Percentiles rank a stretch among this genome's conserved stretches.
Evolutionary conservation across 441 rosid species (phyloP).

Genomic region (Theobroma grandiflorum): DNA sequence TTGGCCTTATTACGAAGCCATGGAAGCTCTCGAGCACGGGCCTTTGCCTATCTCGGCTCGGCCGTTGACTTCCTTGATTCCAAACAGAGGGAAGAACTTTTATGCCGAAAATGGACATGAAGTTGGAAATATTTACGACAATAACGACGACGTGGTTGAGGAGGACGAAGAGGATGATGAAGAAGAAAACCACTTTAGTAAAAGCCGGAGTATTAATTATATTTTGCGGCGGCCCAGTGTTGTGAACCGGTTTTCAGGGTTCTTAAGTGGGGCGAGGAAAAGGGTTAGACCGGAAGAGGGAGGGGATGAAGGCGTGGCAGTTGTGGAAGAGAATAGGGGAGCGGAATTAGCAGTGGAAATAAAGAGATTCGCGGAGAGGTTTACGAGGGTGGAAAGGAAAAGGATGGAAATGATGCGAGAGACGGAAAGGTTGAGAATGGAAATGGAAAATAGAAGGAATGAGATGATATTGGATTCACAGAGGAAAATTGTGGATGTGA

Average conservation of each 20-base stretch:
- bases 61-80: slow-evolving; percentile 47
- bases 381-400: slow-evolving; percentile 50
- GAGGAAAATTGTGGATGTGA: slow-evolving; percentile 49
- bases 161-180: slow-evolving; percentile 29
- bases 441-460: slow-evolving; percentile 54
- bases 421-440: slow-evolving; percentile 45
- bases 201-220: slow-evolving; percentile 65
- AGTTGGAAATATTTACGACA: not conserved
- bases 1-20: slow-evolving; percentile 58
- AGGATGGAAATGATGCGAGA: slow-evolving; percentile 61
- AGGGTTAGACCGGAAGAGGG: slow-evolving; percentile 33
- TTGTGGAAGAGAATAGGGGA: slow-evolving; percentile 33
- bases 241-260: slow-evolving; percentile 56
- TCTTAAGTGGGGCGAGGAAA: slow-evolving; percentile 38
- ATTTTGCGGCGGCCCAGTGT: slow-evolving; percentile 57
- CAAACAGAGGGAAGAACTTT: slow-evolving; percentile 16
- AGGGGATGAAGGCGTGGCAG: slow-evolving; percentile 25
- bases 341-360: slow-evolving; percentile 51
- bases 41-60: slow-evolving; percentile 57
- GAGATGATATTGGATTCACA: slow-evolving; percentile 53
- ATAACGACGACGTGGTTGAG: slow-evolving; percentile 27
- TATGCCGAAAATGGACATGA: slow-evolving; percentile 18
- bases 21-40: slow-evolving; percentile 63
- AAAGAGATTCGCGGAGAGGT: slow-evolving; percentile 50
- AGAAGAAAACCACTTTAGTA: slow-evolving; percentile 35